Conservation (phyloP, 2,329 filamentous ascomycete genomes). For the Daldinia sp. region DNA sequence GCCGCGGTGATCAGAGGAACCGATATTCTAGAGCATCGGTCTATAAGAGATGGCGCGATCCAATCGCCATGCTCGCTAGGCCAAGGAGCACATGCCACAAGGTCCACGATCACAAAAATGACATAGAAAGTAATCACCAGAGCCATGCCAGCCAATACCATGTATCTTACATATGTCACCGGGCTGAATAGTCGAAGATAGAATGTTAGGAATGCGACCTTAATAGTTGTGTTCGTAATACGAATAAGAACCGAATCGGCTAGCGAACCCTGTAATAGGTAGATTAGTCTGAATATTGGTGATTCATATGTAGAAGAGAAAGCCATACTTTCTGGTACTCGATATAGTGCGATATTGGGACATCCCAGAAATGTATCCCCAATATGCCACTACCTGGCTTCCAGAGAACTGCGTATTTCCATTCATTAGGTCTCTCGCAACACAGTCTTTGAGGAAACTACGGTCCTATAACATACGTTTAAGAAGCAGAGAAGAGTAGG, state of each 20-base stretch:
- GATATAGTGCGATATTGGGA: conserved; percentile 34
- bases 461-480: no score
- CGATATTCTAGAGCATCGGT: conserved; percentile 30
- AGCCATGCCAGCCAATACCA: conserved; percentile 30
- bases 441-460: no score
- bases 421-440: neutral
- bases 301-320: neutral
- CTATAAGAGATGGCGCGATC: conserved; percentile 25
- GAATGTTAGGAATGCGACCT: conserved; percentile 34
- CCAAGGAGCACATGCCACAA: conserved; percentile 34
- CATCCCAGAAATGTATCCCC: conserved; percentile 43
- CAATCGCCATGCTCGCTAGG: conserved; percentile 27
- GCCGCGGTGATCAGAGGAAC: conserved; percentile 31
- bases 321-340: conserved; percentile 36
- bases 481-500: no score
- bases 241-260: conserved; percentile 36
- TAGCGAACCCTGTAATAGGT: conserved; percentile 29
- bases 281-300: neutral
- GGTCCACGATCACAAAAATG: conserved; percentile 30
- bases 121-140: conserved; percentile 27
- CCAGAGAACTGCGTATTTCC: conserved; percentile 29
- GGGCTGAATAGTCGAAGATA: conserved; percentile 35
- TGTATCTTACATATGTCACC: conserved; percentile 24
- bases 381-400: conserved; percentile 40
- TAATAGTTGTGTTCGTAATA: conserved; percentile 37